These are phyloP conservation scores for Orychophragmus violaceus DNA, from an alignment of 345 rosid species.

Conservation along the genomic window DNA sequence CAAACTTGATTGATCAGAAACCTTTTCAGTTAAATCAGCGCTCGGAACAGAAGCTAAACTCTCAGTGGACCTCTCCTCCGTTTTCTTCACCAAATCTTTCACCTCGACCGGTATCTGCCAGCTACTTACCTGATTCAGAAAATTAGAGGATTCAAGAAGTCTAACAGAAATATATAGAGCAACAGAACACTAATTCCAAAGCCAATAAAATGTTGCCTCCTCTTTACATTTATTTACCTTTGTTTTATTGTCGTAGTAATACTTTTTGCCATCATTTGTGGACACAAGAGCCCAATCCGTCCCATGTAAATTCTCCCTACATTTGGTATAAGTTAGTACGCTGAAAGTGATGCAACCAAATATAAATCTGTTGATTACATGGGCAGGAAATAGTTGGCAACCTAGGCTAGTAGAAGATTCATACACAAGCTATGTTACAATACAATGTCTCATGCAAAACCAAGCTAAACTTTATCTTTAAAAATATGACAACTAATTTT, in stretches of 20 bases:
- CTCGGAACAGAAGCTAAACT: conserved; percentile 31
- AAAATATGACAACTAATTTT: not conserved
- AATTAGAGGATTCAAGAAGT: conserved; percentile 4
- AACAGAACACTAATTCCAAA: not conserved
- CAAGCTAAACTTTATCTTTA: not conserved
- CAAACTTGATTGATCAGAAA: conserved; percentile 47
- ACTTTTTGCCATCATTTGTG: conserved; percentile 83
- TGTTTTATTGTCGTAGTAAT: conserved; percentile 84
- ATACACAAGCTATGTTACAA: not conserved
- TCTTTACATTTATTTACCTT: conserved; percentile 43
- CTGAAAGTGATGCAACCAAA: not conserved
- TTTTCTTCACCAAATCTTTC: conserved; percentile 61
- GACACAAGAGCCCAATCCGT: conserved; percentile 87
- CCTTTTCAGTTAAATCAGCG: conserved; percentile 49
- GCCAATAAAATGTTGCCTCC: not conserved
- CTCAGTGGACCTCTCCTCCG: conserved; percentile 51
- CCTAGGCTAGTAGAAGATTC: conserved; percentile 8
- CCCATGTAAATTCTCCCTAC: conserved; percentile 75
- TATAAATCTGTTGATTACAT: not conserved
- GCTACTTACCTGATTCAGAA: conserved; percentile 65
- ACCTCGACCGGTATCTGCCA: conserved; percentile 94
- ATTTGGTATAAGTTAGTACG: conserved; percentile 11
- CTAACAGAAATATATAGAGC: not conserved
- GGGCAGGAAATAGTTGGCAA: not conserved
- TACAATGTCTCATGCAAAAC: not conserved